Conservation (phyloP, 2,329 filamentous ascomycete species). For the Phaeoacremonium minimum region DNA sequence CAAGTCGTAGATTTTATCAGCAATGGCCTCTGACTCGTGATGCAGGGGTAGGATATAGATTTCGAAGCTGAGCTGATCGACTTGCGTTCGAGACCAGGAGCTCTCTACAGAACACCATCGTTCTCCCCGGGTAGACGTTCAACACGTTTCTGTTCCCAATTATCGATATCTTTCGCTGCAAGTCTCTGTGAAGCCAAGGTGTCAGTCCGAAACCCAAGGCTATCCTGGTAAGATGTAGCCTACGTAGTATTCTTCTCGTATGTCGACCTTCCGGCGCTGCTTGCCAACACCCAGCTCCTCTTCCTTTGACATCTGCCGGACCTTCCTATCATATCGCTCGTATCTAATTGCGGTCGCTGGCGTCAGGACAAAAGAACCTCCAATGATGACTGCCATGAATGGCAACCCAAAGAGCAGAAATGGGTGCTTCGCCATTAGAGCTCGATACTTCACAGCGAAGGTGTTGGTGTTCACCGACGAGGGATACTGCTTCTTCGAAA, state of each 20-base stretch:
- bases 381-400: constrained; percentile 85
- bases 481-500: constrained; percentile 68
- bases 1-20: too few relatives aligned
- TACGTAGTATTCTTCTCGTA: constrained; percentile 85
- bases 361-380: constrained; percentile 89
- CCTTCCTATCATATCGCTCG: constrained; percentile 86
- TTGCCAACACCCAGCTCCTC: constrained; percentile 81
- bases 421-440: constrained; percentile 69
- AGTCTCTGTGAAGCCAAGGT: constrained; percentile 51
- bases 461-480: constrained; percentile 61
- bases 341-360: constrained; percentile 92
- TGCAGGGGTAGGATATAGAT: too few relatives aligned
- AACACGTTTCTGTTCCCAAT: constrained; percentile 96
- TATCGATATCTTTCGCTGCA: constrained; percentile 85
- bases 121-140: constrained; percentile 85
- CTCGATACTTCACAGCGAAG: constrained; percentile 73
- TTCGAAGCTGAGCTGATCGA: too few relatives aligned
- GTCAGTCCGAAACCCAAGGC: neutral
- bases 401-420: constrained; percentile 93
- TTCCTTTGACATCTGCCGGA: constrained; percentile 77
- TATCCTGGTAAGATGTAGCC: constrained; percentile 22
- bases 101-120: constrained; percentile 68
- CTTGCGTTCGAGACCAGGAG: too few relatives aligned
- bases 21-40: too few relatives aligned
- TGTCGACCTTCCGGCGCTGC: constrained; percentile 66